Conservation (phyloP, 108 stramenopile species). For the Chaetoceros tenuissimus region DNA sequence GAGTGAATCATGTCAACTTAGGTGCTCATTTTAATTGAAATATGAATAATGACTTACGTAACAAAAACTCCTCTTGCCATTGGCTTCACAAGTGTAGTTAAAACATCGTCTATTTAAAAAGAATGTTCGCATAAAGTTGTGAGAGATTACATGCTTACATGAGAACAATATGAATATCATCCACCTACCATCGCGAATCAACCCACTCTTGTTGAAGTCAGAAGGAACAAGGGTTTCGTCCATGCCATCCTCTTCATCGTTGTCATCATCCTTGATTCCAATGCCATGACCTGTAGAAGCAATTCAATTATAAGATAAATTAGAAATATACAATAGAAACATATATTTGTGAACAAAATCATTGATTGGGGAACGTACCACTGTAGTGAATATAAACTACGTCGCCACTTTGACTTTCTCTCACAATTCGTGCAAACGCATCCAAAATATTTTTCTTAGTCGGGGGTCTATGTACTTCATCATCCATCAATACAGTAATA, state of each 20-base stretch:
- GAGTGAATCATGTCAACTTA: not conserved
- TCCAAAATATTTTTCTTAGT: slow-evolving; percentile 17
- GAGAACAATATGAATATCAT: no score
- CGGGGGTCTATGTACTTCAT: slow-evolving; percentile 13
- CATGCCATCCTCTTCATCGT: slow-evolving; percentile 42
- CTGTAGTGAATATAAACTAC: slow-evolving; percentile 49
- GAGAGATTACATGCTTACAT: no score
- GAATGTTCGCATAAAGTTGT: no score
- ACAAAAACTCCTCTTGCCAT: slow-evolving; percentile 59
- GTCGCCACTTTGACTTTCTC: slow-evolving; percentile 20
- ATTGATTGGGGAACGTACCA: no score
- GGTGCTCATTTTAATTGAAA: no score
- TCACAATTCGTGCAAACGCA: slow-evolving; percentile 14
- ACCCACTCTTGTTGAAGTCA: slow-evolving; percentile 41
- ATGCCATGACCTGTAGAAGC: slow-evolving; percentile 65
- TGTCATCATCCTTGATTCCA: slow-evolving; percentile 20
- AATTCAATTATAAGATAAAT: no score
- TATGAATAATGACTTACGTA: slow-evolving; percentile 49
- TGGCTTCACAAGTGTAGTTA: slow-evolving; percentile 46
- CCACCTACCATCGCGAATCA: slow-evolving; percentile 54
- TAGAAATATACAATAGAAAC: no score
- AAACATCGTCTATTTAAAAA: no score
- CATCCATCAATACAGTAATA: slow-evolving; percentile 17
- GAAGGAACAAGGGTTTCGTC: slow-evolving; percentile 64
- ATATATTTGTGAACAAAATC: no score